Base-by-base conservation (phyloP, 805 yeast genomes). In the Komagataella pseudopastoris region DNA sequence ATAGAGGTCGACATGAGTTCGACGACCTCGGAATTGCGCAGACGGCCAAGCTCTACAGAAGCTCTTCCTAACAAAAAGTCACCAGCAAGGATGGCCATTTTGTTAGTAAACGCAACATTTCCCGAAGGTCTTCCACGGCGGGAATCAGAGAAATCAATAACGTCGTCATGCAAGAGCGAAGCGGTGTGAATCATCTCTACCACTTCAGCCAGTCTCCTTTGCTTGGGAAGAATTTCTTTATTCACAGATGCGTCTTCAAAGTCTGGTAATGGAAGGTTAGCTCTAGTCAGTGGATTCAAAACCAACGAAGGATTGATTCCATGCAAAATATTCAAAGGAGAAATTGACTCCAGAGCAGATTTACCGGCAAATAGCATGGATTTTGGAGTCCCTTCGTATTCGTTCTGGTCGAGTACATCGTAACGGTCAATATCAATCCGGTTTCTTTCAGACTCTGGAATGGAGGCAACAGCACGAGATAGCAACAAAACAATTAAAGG, bases 101-200 rank as follows among this genome's bases (percentile, higher is more conserved):
- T 93, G 69, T 93, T 93, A 24, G 95, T 87, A 68, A 90, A 93
- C 6, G 96, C 96, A 54, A 84, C 76, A 68, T 93, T 93, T 0
- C 97, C 98, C 56, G 87, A 80, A 20, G 95, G 95, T 61, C 87
- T 77, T 47, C 96, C 95, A 56, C 99, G 75, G 63, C 99, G 76
- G 39, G 91, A 77, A 60, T 87, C 97, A 0, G 90, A 80, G 48
- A 82, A 75, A 68, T 93, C 99, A 59, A 93, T 91, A 54, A 93
- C 99, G 65, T 93, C 99, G 68, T 93, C 99, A 65, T 93, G 99
- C 51, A 93, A 75, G 56, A 93, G 70, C 10, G 96, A 85, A 3
- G 99, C 98, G 1, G 98, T 93, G 66, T 93, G 99, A 57, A 93
- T 93, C 96, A 93, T 87, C 68, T 93, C 99, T 7, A 91, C 96